Base-by-base conservation (phyloP, 106 monocot species). In the Phalaenopsis aphrodite region DNA sequence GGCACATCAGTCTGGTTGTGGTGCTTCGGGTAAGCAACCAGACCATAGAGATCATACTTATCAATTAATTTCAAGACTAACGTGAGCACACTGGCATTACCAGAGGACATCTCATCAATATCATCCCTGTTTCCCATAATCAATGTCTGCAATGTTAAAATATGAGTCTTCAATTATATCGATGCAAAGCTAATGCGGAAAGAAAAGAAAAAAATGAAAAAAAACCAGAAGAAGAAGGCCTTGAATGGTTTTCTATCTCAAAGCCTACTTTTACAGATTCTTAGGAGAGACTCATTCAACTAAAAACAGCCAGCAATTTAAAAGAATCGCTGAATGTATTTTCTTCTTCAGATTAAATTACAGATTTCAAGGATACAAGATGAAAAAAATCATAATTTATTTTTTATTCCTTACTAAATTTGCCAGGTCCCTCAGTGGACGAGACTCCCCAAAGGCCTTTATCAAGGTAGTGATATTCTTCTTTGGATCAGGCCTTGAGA, bases 61-160 rank as follows among this genome's bases (percentile, higher is more conserved):
- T 97, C 94, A 11, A 97, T 92, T 77, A 97, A 74, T 84, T 97
- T 97, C 80, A 97, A 65, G n/a, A 97, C 92, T 11, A 94, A 92
- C 6, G 83, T 88, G 49, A 97, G 94, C 75, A 94, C 94, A 76
- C 88, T 87, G 11, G 92, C 92, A 78, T 89, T 97, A 19, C 94
- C 92, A 14, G 78, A 74, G 2, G 94, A 85, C 97, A 97, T 90
- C 49, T 89, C 89, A 42, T 97, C 97, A 43, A 97, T 94, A 87
- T 94, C 97, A 56, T 97, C 97, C 66, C 97, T 88, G 86, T 97
- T 97, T 48, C 97, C 97, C 97, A 97, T 97, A 57, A 97, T 92
- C 88, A 97, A 79, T 19, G 94, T 97, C 97, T 97, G 87, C 7
- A 2, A 69, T 56, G 14, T 37, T 30, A 30, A 52, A 41, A 41